These are phyloP conservation scores for Gossypium davidsonii DNA, from an alignment of 441 rosid genomes.

Conservation along the genomic window DNA sequence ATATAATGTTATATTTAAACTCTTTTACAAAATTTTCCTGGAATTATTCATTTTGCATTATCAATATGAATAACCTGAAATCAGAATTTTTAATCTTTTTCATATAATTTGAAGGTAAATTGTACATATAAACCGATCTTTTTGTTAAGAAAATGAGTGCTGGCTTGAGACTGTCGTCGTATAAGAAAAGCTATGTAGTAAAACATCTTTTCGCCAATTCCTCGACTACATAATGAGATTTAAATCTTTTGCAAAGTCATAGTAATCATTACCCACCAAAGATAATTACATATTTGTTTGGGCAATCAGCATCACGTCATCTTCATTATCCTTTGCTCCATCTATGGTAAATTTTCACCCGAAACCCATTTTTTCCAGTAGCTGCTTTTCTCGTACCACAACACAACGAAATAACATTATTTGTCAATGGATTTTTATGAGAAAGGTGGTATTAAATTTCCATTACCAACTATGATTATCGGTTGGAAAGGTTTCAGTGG, in stretches of 20 bases:
- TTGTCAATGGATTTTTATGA: background rate
- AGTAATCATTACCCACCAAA: constrained; percentile 12
- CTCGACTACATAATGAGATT: background rate
- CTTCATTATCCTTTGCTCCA: background rate
- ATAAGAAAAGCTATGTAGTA: background rate
- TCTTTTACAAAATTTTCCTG: accelerated
- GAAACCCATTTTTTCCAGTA: too few species aligned
- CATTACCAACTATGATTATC: background rate
- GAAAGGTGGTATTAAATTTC: background rate
- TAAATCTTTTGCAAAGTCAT: constrained; percentile 11
- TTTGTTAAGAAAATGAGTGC: background rate
- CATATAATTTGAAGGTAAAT: too few species aligned
- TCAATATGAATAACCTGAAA: background rate
- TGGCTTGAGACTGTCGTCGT: background rate
- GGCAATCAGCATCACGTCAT: constrained; percentile 23
- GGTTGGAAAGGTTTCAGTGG: background rate
- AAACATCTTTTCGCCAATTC: background rate
- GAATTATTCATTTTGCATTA: too few species aligned
- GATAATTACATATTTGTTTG: constrained; percentile 14
- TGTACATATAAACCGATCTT: background rate
- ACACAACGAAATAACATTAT: background rate
- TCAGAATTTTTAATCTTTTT: background rate
- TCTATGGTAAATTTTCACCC: too few species aligned
- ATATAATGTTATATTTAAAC: too few species aligned
- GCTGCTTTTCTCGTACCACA: background rate